phyloP scores from a whole-genome alignment of 306 rosid genomes.

The Medicago lupulina region DNA sequence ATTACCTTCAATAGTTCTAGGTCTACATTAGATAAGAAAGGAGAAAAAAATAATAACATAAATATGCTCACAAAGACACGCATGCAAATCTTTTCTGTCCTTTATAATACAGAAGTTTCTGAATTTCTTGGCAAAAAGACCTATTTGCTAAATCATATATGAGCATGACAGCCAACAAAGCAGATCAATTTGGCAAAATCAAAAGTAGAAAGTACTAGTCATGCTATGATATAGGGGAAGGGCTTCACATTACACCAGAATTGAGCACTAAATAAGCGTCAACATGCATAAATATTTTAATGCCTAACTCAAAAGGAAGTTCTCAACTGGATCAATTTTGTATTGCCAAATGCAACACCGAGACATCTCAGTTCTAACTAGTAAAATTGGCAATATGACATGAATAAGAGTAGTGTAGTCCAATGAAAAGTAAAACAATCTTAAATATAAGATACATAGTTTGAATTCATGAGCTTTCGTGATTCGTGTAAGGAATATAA shows the following conservation, averaged over 20 bases:
- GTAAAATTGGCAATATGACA: conserved; percentile 25
- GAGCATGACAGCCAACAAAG: conserved; percentile 25
- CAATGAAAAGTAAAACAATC: conserved; percentile 2
- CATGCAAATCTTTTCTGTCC: neutral
- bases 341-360: neutral
- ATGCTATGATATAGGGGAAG: neutral
- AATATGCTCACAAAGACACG: neutral
- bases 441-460: neutral
- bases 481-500: conserved; percentile 7
- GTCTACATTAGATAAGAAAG: conserved; percentile 6
- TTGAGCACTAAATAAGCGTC: conserved; percentile 1
- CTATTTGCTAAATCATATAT: conserved; percentile 1
- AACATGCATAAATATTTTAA: conserved; percentile 16
- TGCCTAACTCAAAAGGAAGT: neutral
- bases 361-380: conserved; percentile 16
- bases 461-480: conserved; percentile 21
- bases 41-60: neutral
- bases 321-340: conserved; percentile 6
- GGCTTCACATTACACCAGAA: conserved; percentile 22
- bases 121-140: neutral
- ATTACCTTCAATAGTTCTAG: conserved; percentile 12
- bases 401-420: neutral
- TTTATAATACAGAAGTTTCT: conserved; percentile 13
- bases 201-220: neutral
- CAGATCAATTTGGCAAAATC: conserved; percentile 15